Percentiles rank a stretch among this genome's conserved stretches.
Evolutionary conservation across 1,284 basidiomycete species (phyloP).

Genomic region (Cryptococcus floricola): DNA sequence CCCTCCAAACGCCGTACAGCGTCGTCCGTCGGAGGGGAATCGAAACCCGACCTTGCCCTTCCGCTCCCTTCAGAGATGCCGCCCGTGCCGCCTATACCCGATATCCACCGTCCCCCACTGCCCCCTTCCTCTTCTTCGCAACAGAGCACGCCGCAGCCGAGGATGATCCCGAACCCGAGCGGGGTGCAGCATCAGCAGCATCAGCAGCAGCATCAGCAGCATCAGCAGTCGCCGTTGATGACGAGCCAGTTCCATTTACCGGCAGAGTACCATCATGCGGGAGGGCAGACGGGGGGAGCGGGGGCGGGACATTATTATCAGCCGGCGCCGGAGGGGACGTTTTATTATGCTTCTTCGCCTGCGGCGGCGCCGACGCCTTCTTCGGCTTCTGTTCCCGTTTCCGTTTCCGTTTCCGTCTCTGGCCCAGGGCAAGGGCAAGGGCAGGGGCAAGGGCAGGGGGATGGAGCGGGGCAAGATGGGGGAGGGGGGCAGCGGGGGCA

Average conservation of each 20-base stretch:
- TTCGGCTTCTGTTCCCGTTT: slow-evolving; percentile 10
- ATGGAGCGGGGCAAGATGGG: neutral
- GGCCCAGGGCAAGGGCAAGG: too few species aligned
- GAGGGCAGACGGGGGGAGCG: slow-evolving; percentile 6
- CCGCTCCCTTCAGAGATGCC: slow-evolving; percentile 28
- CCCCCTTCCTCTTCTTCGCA: neutral
- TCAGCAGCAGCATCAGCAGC: too few species aligned
- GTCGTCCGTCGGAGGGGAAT: slow-evolving; percentile 3
- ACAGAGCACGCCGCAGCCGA: slow-evolving; percentile 2
- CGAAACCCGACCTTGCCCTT: neutral
- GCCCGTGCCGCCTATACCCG: slow-evolving; percentile 40
- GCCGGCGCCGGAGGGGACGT: slow-evolving; percentile 12
- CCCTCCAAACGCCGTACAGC: slow-evolving; percentile 29
- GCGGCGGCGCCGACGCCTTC: slow-evolving; percentile 10
- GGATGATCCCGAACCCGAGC: slow-evolving; percentile 9
- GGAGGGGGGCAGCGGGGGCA: slow-evolving; percentile 5
- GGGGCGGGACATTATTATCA: slow-evolving; percentile 1
- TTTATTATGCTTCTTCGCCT: neutral
- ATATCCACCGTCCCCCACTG: slow-evolving; percentile 14
- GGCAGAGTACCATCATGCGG: slow-evolving; percentile 25
- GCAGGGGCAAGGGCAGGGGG: slow-evolving; percentile 20
- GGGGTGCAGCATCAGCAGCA: slow-evolving; percentile 10
- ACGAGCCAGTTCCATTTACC: slow-evolving; percentile 32
- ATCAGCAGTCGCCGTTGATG: slow-evolving; percentile 30
- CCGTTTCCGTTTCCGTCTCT: too few species aligned